Base-by-base conservation (phyloP, 345 rosid species). In the Brassica incana region DNA sequence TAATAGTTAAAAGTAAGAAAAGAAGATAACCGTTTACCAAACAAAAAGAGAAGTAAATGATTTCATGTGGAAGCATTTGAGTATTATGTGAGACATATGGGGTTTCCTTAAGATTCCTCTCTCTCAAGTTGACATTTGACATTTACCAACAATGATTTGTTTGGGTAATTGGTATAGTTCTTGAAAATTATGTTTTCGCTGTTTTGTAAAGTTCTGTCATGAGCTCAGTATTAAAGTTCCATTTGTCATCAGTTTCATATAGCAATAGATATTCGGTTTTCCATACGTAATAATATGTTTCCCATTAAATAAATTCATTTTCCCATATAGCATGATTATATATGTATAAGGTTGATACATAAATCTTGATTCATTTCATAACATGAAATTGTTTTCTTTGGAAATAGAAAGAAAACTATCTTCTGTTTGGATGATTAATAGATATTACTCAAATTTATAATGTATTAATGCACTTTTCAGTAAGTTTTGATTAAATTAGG, bases 111-210 rank as follows among this genome's bases (percentile, higher is more conserved):
- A 45, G 54, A 45, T 45, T 48, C 54, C 48, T 67, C 67, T 72
- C 71, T 63, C 77, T 67, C 74, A 52, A 68, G 74, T 79, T 79
- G 78, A 73, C 78, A 73, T 73, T 73, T 61, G n/a, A 79, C 29
- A 73, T 59, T 79, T 79, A 67, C 82, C 38, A 67, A 50, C 45
- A 73, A 79, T 73, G 65, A 79, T 73, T 79, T 67, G 69, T 67
- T 67, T 73, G 74, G 69, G 82, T 79, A 79, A 79, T 61, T 79
- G 29, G 58, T 65, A 79, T 60, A 73, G 68, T 72, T 54, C 52
- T 48, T 77, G 54, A 61, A 18, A 54, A 20, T 63, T 71, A 35
- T 59, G 25, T 1, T 7, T 77, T 50, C 5, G 40, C n/a, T 67
- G 12, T 43, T 73, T 67, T 68, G 74, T 67, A 74, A 79, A 79